Conservation (phyloP, 140 eudicot species). For the Flaveria floridana region DNA sequence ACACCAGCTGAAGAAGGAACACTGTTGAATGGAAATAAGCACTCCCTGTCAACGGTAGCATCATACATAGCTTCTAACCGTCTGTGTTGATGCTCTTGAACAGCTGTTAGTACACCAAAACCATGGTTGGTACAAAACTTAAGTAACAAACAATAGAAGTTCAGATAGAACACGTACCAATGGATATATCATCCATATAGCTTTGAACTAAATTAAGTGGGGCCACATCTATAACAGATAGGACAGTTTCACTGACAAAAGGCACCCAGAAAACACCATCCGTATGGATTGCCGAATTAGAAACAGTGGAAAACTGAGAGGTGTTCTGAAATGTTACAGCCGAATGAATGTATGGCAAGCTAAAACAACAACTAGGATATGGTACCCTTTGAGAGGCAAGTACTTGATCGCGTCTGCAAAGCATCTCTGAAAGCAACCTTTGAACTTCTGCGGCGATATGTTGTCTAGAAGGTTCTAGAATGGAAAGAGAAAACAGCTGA, state of each 20-base stretch:
- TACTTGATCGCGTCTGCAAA: constrained; percentile 56
- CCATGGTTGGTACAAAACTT: constrained; percentile 24
- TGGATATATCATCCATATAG: constrained; percentile 68
- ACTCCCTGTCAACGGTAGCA: constrained; percentile 46
- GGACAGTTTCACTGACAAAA: constrained; percentile 49
- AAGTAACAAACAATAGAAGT: constrained; percentile 17
- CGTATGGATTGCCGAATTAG: background rate
- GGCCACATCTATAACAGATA: constrained; percentile 80
- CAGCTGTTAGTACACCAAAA: constrained; percentile 52
- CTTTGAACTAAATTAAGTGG: constrained; percentile 69
- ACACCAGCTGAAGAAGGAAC: constrained; percentile 24
- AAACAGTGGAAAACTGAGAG: constrained; percentile 19
- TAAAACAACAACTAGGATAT: constrained; percentile 61
- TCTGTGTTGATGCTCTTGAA: constrained; percentile 49
- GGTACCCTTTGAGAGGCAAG: constrained; percentile 52
- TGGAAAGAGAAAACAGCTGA: constrained; percentile 73
- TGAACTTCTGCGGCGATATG: constrained; percentile 54
- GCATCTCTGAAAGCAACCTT: constrained; percentile 59
- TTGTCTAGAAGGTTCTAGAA: constrained; percentile 67
- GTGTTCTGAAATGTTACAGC: constrained; percentile 36
- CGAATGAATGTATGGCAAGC: constrained; percentile 51
- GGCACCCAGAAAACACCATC: constrained; percentile 58
- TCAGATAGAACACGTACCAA: constrained; percentile 47
- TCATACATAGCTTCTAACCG: constrained; percentile 48
- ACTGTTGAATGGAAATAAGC: constrained; percentile 63